phyloP scores from a whole-genome alignment of 768 basidiomycete genomes.

The Podaxis sp. region DNA sequence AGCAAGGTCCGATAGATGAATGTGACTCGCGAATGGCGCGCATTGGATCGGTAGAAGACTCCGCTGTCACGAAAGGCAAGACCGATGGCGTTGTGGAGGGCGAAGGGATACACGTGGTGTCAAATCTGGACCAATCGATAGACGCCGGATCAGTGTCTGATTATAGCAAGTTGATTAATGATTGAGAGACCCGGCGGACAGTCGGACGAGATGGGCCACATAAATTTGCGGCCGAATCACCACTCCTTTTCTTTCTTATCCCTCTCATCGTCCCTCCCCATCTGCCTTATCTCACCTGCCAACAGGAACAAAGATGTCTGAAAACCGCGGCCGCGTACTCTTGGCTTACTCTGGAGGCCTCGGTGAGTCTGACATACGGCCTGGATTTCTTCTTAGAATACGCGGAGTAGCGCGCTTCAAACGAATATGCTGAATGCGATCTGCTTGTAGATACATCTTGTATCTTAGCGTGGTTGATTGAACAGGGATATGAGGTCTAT shows the following conservation, averaged over 20 bases:
- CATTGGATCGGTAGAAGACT: background rate
- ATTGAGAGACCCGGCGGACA: background rate
- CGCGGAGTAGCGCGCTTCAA: conserved; percentile 6
- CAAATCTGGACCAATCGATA: conserved; percentile 4
- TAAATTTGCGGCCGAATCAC: background rate
- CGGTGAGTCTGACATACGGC: conserved; percentile 49
- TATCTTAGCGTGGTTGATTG: conserved; percentile 98
- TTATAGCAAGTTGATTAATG: background rate
- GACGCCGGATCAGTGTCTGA: background rate
- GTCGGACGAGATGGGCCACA: background rate
- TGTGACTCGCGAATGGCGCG: background rate
- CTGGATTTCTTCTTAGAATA: background rate
- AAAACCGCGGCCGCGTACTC: conserved; percentile 79
- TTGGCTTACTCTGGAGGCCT: conserved; percentile 98
- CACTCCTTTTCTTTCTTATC: background rate
- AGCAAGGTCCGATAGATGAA: background rate
- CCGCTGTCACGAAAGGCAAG: background rate
- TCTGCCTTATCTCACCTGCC: conserved; percentile 7
- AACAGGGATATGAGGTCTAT: conserved; percentile 95
- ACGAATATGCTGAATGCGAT: conserved; percentile 13
- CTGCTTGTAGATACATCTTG: conserved; percentile 84
- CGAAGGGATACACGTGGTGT: background rate
- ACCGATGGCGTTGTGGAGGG: background rate
- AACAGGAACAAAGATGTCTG: conserved; percentile 37
- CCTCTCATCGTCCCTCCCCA: background rate